phyloP scores from a whole-genome alignment of 306 rosid genomes.

The Trichosanthes cucumerina region DNA sequence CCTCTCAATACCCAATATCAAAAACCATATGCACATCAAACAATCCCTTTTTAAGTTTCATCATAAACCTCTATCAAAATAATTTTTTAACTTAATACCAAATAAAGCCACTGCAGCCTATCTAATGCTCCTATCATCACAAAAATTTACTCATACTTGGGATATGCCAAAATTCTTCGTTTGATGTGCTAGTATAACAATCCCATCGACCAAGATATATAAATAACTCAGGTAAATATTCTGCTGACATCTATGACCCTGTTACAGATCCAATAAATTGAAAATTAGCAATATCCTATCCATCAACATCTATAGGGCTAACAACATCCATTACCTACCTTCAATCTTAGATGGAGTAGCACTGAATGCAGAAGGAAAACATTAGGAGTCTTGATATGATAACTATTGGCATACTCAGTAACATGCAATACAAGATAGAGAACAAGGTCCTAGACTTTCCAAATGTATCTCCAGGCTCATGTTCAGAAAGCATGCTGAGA shows the following conservation, averaged over 20 bases:
- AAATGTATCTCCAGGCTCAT: not conserved
- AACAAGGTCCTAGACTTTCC: not conserved
- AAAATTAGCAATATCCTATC: not conserved
- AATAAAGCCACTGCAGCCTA: not conserved
- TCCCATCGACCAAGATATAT: not conserved
- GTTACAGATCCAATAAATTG: not conserved
- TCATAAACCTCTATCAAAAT: constrained; percentile 5
- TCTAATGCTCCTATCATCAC: not conserved
- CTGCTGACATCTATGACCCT: not conserved
- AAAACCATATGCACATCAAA: not conserved
- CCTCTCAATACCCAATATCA: not conserved
- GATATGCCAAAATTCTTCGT: not conserved
- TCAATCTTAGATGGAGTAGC: not conserved
- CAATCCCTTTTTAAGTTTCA: not conserved
- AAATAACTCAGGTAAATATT: not conserved
- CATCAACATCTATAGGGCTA: not conserved
- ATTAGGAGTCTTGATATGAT: not conserved
- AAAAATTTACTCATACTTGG: not conserved
- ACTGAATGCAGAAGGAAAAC: not conserved
- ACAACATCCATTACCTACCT: not conserved
- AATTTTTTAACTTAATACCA: not conserved
- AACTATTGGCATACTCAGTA: not conserved
- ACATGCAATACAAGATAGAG: not conserved
- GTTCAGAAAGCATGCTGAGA: not conserved
- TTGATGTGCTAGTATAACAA: not conserved